Percentiles rank a stretch among this genome's conserved stretches.
Conservation (phyloP, 2,329 filamentous ascomycete species). For the Mariannaea sp. region DNA sequence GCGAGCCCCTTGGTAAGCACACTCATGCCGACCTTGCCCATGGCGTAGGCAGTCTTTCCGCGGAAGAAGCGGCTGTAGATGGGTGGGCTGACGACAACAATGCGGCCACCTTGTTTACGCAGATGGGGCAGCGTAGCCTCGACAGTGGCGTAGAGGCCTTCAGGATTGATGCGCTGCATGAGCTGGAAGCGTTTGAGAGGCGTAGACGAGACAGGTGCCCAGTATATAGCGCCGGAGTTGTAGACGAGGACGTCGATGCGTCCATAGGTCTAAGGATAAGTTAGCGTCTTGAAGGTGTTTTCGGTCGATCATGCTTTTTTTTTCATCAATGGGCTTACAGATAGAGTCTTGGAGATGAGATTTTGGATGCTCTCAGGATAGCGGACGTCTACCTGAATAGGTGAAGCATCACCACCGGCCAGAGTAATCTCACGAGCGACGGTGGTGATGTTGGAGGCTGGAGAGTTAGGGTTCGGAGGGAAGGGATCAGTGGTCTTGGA, state of each 20-base stretch:
- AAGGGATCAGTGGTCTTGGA: slow-evolving; percentile 58
- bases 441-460: slow-evolving; percentile 77
- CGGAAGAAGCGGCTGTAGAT: slow-evolving; percentile 86
- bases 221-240: slow-evolving; percentile 86
- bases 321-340: slow-evolving; percentile 18
- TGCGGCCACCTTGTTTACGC: slow-evolving; percentile 56
- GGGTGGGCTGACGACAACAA: slow-evolving; percentile 81
- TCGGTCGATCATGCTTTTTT: background rate
- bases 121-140: slow-evolving; percentile 73
- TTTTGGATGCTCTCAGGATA: slow-evolving; percentile 62
- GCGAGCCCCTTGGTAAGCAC: slow-evolving; percentile 80
- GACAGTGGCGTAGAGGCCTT: slow-evolving; percentile 75
- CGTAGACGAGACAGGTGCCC: slow-evolving; percentile 74
- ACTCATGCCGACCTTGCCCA: slow-evolving; percentile 80
- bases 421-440: slow-evolving; percentile 75
- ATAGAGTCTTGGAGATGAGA: slow-evolving; percentile 64
- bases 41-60: slow-evolving; percentile 84
- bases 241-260: slow-evolving; percentile 78
- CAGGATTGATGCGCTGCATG: slow-evolving; percentile 76
- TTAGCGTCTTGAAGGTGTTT: background rate
- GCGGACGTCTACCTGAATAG: slow-evolving; percentile 73
- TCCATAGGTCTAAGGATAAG: slow-evolving; percentile 53
- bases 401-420: slow-evolving; percentile 65
- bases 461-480: slow-evolving; percentile 77
- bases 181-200: slow-evolving; percentile 76